Base-by-base conservation (phyloP, 179 eudicot species). In the Spergularia azorica region DNA sequence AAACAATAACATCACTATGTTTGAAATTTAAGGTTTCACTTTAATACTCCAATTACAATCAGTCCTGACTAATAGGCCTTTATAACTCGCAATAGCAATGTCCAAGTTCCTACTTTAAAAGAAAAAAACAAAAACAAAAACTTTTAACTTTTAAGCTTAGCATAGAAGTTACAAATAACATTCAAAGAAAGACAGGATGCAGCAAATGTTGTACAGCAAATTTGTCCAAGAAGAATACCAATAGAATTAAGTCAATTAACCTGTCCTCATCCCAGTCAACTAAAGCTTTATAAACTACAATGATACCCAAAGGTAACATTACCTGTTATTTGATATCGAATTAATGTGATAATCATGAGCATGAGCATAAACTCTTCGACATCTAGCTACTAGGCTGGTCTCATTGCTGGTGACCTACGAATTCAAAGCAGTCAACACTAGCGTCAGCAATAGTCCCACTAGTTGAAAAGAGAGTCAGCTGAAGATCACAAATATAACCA, bases 261-360 rank as follows among this genome's bases (percentile, higher is more conserved):
- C 32, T 26, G 36, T 12, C 21, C 55, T 26, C 16, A 16, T 32
- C 62, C 13, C 41, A 54, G 5, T 66, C 16, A 18, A 51, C 48
- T 11, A 26, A 13, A 52, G 18, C 39, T 39, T 70, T 16, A 21
- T n/a, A 69, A 56, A 50, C 68, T 64, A 52, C 1, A 57, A 52
- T 41, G 32, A 66, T 51, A 72, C 39, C 14, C 61, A 13, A n/a
- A 50, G 56, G 60, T 54, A 72, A 46, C 78, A 59, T 66, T 66
- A 92, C 98, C 98, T 90, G 88, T 94, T 94, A 80, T 82, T 92
- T 81, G 98, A 94, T 76, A 94, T 92, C 4, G 98, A 94, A 80
- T 94, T 94, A 72, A 94, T 94, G 82, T 94, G 97, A 77, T 92
- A 94, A 78, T 94, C 98, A 86, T 94, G 98, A 57, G 98, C 98